These are phyloP conservation scores for Coemansia sp. DNA, from an alignment of 192 early-diverging fungal genomes.

Conservation along the genomic window DNA sequence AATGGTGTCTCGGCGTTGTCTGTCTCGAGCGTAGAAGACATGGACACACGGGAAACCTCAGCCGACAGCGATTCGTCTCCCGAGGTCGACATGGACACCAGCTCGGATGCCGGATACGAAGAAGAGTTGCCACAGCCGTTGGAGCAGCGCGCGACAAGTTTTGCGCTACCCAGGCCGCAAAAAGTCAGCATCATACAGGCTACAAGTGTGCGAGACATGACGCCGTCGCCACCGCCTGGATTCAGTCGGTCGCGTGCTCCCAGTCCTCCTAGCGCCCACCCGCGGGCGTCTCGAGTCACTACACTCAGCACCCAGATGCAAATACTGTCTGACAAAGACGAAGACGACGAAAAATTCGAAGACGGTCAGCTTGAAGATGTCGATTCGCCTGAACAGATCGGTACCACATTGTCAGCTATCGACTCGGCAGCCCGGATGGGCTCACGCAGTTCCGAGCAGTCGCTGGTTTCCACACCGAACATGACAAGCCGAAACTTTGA, in stretches of 20 bases:
- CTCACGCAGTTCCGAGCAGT: neutral
- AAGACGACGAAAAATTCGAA: neutral
- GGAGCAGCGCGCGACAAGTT: neutral
- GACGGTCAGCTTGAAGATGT: neutral
- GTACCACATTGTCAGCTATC: neutral
- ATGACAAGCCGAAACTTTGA: neutral
- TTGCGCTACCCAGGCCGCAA: neutral
- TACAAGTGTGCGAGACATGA: neutral
- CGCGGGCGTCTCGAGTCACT: slow-evolving; percentile 10
- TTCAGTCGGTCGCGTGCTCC: slow-evolving; percentile 43
- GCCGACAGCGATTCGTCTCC: neutral
- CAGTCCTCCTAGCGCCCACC: slow-evolving; percentile 35
- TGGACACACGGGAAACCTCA: neutral
- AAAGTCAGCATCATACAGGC: neutral
- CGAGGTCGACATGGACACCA: slow-evolving; percentile 39
- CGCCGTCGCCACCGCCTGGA: neutral
- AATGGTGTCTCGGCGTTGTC: neutral
- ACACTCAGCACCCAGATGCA: neutral
- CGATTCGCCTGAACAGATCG: neutral
- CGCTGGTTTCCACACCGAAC: neutral
- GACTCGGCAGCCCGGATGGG: neutral
- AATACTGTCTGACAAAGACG: neutral
- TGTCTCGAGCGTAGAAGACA: neutral
- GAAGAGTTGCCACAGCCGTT: neutral
- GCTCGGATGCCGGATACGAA: slow-evolving; percentile 32